Evolutionary conservation across 169 alveolate species (phyloP), one percentile per base, ranked within the genome.

Genomic region (Plasmodium coatneyi): DNA sequence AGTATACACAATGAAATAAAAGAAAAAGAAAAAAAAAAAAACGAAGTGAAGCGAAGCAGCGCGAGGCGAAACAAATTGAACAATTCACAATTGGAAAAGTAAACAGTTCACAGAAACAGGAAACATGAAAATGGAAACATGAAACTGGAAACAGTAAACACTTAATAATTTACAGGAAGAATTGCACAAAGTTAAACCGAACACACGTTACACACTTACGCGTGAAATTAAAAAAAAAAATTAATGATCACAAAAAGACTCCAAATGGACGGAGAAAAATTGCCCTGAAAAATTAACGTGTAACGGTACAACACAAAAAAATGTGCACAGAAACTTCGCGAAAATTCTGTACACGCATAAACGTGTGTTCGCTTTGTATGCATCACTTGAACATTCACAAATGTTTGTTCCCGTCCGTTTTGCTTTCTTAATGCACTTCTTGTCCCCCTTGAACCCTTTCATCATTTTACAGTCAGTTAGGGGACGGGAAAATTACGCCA

Each of bases 391-490:
- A 79, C 19, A 30, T 79, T 71, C 84, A 22, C 16, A 79, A 5
- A 14, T 79, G 10, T 41, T 16, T 49, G 19, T 49, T 49, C 22
- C 22, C 60, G 22, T 49, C 14, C 14, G 60, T 49, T 43, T 49
- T 22, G 60, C 30, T 41, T 79, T 41, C n/a, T 79, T 79, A 79
- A 60, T 79, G 84, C 84, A 79, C 84, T 79, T 79, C 84, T 79
- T 79, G 19, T n/a, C 70, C 70, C 25, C 39, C 28, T 79, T 79
- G 84, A 79, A 79, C 84, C 70, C 4, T 36, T 79, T 30, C 32
- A 79, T 30, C 32, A 79, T 41, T 66, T 25, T 14, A 22, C 9
- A 25, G n/a, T n/a, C 30, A 66, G 32, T 66, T 22, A 66, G 22
- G 76, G n/a, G 36, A 66, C n/a, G 10, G 76, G 76, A n/a, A 25